Base-by-base conservation (phyloP, 371 early-diverging fungal genomes). In the Umbelopsis sp. region DNA sequence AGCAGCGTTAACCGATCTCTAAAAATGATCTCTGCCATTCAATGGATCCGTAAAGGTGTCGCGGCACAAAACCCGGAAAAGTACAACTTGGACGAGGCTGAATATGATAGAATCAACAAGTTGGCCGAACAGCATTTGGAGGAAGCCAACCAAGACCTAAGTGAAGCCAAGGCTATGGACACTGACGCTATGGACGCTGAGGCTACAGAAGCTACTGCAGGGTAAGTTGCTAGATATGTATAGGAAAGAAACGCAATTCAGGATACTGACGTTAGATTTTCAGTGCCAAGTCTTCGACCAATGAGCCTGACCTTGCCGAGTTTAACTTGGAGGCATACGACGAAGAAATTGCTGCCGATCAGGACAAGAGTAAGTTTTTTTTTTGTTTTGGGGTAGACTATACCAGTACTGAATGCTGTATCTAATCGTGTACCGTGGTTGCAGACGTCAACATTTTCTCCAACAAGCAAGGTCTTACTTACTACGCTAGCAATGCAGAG, bases 21-120 rank as follows among this genome's bases (percentile, higher is more conserved):
- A 22, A 22, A 1, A 51, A 93, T 93, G 93, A 93, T 93, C 72
- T 89, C 92, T 44, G 85, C 93, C 25, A 74, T 93, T 81, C 85
- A 84, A 41, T 94, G 97, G 96, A 87, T 97, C 65, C 92, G 92
- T 67, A 91, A 93, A 76, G 99, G 98, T 63, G 95, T 89, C 52
- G 93, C 96, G 37, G 86, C 87, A 37, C 86, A 90, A 63, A 73
- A 83, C 52, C 97, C 97, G 18, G 85, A 87, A 41, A 88, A 87
- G 67, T 93, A 90, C 73, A 86, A 91, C 67, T 76, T 97, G 63
- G 89, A 91, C 66, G 96, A 96, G 63, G 92, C 91, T 50, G 97
- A 98, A 78, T 94, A 84, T 72, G 85, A 91, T 57, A 82, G 91
- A 66, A 92, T 98, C 63, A 83, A 87, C 63, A 76, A 84, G 14